Base-by-base conservation (phyloP, 2,329 filamentous ascomycete genomes). In the Alternaria metachromatica region DNA sequence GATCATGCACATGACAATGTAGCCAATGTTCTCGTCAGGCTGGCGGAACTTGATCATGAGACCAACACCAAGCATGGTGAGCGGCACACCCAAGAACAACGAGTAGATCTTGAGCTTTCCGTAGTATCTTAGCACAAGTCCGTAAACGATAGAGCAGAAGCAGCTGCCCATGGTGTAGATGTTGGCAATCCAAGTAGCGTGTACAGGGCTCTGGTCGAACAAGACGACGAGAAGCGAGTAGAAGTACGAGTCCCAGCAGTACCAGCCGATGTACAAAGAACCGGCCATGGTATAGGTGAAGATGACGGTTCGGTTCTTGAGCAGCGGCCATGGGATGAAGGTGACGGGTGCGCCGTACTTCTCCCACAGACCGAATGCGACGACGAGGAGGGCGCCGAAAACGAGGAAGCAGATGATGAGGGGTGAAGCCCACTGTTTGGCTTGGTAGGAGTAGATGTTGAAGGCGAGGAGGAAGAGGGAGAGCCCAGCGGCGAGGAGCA, bases 381-480 rank as follows among this genome's bases (percentile, higher is more conserved):
- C 64, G 33, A 83, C 70, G 6, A 79, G 71, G 5, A 79, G 37
- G 55, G 75, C 69, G 9, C 81, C 80, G 44, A 82, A 66, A 58
- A 83, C 71, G 50, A 83, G 67, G 73, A 82, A 80, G 72, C 74
- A 76, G 68, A 84, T 80, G 66, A 84, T 82, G 60, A 78, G 66
- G 7, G 74, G 69, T 4, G 79, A 76, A 7, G 63, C 71, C 81
- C 81, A 83, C 15, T 66, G 58, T 58, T 74, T 51, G 53, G 66
- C 71, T 72, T 68, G 74, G 54, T 71, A 70, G 3, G 76, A 69
- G 70, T 78, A 78, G 33, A 94, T 82, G 45, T 84, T 89, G 77
- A 94, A 89, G 3, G 90, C 88, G 10, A 94, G 85, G 15, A 94
- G 82, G 74, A 94, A 88, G 15, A 92, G 80, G 0, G 87, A 83